Conservation (phyloP, 208 protist species). For the Acanthamoeba culbertsoni region DNA sequence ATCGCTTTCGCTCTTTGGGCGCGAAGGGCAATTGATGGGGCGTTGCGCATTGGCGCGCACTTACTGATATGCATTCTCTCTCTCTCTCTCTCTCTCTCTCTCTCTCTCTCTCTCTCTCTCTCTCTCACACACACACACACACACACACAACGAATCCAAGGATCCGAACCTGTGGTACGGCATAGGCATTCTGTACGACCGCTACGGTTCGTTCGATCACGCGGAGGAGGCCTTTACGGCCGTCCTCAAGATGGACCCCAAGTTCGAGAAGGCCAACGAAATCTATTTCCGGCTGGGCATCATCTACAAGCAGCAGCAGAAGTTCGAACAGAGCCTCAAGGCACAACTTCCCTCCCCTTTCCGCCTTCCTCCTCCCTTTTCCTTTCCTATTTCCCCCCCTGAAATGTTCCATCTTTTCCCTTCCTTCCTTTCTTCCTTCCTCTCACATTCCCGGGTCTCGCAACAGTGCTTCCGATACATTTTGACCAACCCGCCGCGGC, state of each 20-base stretch:
- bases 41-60: neutral
- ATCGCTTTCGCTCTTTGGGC: neutral
- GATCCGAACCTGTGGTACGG: constrained; percentile 86
- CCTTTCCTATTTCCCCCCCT: neutral
- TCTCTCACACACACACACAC: neutral
- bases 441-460: neutral
- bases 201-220: constrained; percentile 82
- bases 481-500: constrained; percentile 65
- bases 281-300: constrained; percentile 84
- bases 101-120: neutral
- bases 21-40: neutral
- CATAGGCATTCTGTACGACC: constrained; percentile 85
- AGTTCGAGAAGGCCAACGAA: constrained; percentile 82
- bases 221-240: constrained; percentile 83
- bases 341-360: neutral
- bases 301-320: constrained; percentile 82
- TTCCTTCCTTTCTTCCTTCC: neutral
- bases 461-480: constrained; percentile 74
- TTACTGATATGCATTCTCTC: too few relatives aligned
- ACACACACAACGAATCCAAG: constrained; percentile 68
- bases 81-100: neutral
- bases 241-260: constrained; percentile 81
- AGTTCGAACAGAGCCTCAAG: constrained; percentile 78
- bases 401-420: neutral
- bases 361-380: neutral